phyloP scores from a whole-genome alignment of 371 early-diverging fungal species.

The Mortierella sp. region DNA sequence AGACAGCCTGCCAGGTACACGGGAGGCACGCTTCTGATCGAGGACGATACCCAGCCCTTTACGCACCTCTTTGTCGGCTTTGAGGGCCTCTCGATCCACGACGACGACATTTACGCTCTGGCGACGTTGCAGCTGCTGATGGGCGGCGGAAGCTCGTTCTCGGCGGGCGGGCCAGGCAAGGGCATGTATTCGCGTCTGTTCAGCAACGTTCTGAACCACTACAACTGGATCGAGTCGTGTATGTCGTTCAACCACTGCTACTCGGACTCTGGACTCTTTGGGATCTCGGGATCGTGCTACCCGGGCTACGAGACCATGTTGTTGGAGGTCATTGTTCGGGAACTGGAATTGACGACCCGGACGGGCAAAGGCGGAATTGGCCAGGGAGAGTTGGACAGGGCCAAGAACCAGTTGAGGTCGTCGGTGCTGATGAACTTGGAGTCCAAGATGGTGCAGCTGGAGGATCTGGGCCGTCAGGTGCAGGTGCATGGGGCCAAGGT shows the following conservation, averaged over 20 bases:
- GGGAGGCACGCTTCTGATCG: conserved; percentile 83
- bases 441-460: conserved; percentile 91
- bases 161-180: conserved; percentile 98
- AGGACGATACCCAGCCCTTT: conserved; percentile 72
- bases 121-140: conserved; percentile 92
- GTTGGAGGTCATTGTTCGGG: conserved; percentile 86
- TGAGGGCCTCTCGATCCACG: conserved; percentile 83
- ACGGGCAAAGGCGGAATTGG: conserved; percentile 59
- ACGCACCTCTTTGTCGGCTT: conserved; percentile 94
- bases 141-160: conserved; percentile 97
- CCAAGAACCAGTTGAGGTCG: conserved; percentile 96
- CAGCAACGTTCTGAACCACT: conserved; percentile 93
- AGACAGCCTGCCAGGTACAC: conserved; percentile 76
- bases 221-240: conserved; percentile 95
- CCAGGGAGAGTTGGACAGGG: conserved; percentile 81
- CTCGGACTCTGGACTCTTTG: conserved; percentile 92
- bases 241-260: conserved; percentile 93
- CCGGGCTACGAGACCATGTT: conserved; percentile 77
- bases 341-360: conserved; percentile 83
- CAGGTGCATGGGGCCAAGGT: conserved; percentile 85
- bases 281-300: conserved; percentile 90
- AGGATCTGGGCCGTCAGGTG: conserved; percentile 95
- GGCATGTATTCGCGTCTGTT: conserved; percentile 98
- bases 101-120: conserved; percentile 92
- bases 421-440: conserved; percentile 95